phyloP scores from a whole-genome alignment of 2,329 filamentous ascomycete species.

The Diaporthe amygdali region DNA sequence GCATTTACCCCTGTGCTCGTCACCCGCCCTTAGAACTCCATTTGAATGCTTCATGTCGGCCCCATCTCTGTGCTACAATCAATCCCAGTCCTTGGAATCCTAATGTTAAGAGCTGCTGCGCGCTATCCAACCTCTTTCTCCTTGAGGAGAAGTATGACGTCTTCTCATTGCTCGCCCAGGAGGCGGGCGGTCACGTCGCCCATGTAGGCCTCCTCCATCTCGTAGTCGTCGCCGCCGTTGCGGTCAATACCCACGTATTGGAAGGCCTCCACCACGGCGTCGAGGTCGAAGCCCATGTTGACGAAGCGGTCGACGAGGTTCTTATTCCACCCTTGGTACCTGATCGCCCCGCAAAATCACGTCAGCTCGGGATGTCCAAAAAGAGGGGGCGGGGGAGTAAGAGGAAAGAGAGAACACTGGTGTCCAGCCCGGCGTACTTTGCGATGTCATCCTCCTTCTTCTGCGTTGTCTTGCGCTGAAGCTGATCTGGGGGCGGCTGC shows the following conservation, averaged over 20 bases:
- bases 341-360: slow-evolving; percentile 39
- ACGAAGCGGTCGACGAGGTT: slow-evolving; percentile 83
- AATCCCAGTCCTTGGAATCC: not conserved
- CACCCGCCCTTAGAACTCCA: slow-evolving; percentile 14
- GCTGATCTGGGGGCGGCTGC: slow-evolving; percentile 37
- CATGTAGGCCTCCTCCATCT: slow-evolving; percentile 88
- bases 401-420: slow-evolving; percentile 10
- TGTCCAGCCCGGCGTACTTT: slow-evolving; percentile 33
- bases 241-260: slow-evolving; percentile 80
- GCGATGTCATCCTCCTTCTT: slow-evolving; percentile 61
- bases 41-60: slow-evolving; percentile 13
- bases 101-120: not conserved
- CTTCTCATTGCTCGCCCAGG: slow-evolving; percentile 71
- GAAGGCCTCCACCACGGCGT: slow-evolving; percentile 85
- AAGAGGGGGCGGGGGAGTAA: too few relatives aligned
- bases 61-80: not conserved
- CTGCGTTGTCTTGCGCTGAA: slow-evolving; percentile 57
- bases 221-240: slow-evolving; percentile 79
- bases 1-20: not conserved
- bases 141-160: not conserved
- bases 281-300: slow-evolving; percentile 89
- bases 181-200: slow-evolving; percentile 87
- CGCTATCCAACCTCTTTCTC: not conserved
- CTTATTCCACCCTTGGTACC: slow-evolving; percentile 88
- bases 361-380: slow-evolving; percentile 10